Evolutionary conservation across 1,284 basidiomycete species (phyloP).

Genomic region (Pseudozyma thailandica): DNA sequence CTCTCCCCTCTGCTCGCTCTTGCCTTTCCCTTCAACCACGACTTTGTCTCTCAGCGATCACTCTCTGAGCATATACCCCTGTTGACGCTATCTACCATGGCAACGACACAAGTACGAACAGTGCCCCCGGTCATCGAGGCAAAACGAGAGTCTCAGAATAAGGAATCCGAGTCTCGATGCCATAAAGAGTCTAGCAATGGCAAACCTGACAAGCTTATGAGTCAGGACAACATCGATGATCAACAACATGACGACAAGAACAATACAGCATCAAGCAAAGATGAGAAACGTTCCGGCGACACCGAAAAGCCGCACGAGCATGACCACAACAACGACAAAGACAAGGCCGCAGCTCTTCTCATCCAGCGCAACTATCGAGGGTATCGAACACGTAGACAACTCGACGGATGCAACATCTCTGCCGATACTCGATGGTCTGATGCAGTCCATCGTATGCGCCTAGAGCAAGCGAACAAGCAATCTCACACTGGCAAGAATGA

Average conservation of each 20-base stretch:
- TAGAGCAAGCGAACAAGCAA: conserved; percentile 49
- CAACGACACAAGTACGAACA: conserved; percentile 32
- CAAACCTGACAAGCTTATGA: neutral
- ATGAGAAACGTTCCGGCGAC: neutral
- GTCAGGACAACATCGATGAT: neutral
- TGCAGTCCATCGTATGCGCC: conserved; percentile 45
- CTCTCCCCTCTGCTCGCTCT: neutral
- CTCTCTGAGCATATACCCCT: neutral
- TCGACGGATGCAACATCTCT: conserved; percentile 53
- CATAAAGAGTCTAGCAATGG: conserved; percentile 1
- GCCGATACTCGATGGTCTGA: conserved; percentile 57
- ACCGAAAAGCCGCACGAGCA: conserved; percentile 19
- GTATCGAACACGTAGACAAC: conserved; percentile 48
- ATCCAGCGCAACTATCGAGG: conserved; percentile 62
- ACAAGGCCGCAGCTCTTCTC: conserved; percentile 44
- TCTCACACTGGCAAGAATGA: conserved; percentile 48
- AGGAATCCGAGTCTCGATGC: neutral
- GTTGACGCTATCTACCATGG: conserved; percentile 9
- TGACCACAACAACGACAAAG: conserved; percentile 37
- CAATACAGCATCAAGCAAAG: neutral
- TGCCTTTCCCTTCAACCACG: conserved; percentile 1
- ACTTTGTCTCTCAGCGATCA: neutral
- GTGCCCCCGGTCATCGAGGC: conserved; percentile 31
- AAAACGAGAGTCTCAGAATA: conserved; percentile 7
- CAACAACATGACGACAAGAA: neutral